Percentiles rank a stretch among this genome's conserved stretches.
These are phyloP conservation scores for Albophoma yamanashiensis DNA, from an alignment of 2,329 filamentous ascomycete genomes.

Conservation along the genomic window DNA sequence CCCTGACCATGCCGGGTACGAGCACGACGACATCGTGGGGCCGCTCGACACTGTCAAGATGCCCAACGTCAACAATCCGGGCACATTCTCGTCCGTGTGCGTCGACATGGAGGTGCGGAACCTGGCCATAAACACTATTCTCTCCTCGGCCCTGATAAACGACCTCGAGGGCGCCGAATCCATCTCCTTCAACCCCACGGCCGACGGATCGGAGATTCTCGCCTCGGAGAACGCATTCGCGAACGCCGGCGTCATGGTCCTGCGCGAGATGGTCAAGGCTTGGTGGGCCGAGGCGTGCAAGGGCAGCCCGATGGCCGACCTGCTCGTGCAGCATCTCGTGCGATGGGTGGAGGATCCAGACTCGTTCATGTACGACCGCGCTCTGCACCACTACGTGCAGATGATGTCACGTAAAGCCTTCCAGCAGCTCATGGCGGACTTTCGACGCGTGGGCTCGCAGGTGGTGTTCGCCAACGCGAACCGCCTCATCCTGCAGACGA, in stretches of 20 bases:
- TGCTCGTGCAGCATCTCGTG: slow-evolving; percentile 94
- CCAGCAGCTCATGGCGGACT: slow-evolving; percentile 93
- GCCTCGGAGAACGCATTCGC: slow-evolving; percentile 86
- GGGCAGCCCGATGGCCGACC: slow-evolving; percentile 88
- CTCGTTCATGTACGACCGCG: slow-evolving; percentile 90
- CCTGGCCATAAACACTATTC: slow-evolving; percentile 91
- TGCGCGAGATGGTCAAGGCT: slow-evolving; percentile 95
- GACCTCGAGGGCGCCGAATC: slow-evolving; percentile 87
- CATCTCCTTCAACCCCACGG: slow-evolving; percentile 61
- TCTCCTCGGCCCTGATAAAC: slow-evolving; percentile 93
- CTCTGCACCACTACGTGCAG: slow-evolving; percentile 93
- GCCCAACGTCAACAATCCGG: slow-evolving; percentile 87
- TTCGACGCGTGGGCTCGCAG: slow-evolving; percentile 87
- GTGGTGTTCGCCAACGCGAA: slow-evolving; percentile 92
- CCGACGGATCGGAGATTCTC: slow-evolving; percentile 39
- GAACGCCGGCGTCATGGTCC: slow-evolving; percentile 78
- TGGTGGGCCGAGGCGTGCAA: slow-evolving; percentile 96
- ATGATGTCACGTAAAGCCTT: slow-evolving; percentile 98
- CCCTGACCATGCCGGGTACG: slow-evolving; percentile 92
- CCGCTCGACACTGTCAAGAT: slow-evolving; percentile 80
- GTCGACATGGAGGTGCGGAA: slow-evolving; percentile 93
- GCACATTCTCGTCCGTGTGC: slow-evolving; percentile 91
- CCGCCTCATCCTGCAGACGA: slow-evolving; percentile 84
- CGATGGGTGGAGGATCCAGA: slow-evolving; percentile 93
- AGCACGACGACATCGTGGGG: slow-evolving; percentile 79